Base-by-base conservation (phyloP, 805 yeast genomes). In the Kuraishia piskuri region DNA sequence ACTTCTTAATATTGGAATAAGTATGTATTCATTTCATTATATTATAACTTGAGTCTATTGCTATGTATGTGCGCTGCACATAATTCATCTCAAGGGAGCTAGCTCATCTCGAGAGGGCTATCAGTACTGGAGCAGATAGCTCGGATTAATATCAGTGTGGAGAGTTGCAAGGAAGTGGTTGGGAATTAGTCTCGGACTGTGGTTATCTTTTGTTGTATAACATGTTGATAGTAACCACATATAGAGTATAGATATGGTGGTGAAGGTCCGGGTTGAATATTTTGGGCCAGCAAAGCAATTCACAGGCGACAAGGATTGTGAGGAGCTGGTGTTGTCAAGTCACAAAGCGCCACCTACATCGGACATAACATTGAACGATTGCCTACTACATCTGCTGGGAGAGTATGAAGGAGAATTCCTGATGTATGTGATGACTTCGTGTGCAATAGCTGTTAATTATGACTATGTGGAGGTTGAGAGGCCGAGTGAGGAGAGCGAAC, bases 241-340 rank as follows among this genome's bases (percentile, higher is more conserved):
- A 12, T n/a, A 12, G 40, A 14, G 14, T 31, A 31, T 31, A 31
- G 40, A 31, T 31, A 45, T 45, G 48, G 31, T 19, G 49, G 25
- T 47, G n/a, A 52, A 23, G 21, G 45, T 66, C 36, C 53, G 45
- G 22, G 54, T 64, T 10, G 67, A 63, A 50, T 66, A 63, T 50
- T 67, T 65, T 55, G 70, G 70, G 8, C 70, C 70, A 0, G 63
- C 68, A 1, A 67, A 63, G 50, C 48, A 48, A n/a, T 63, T 54
- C 59, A 67, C 69, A 1, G 37, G 50, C 23, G 58, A 56, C 47
- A 55, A 44, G 22, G 49, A 55, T 4, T 17, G 19, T 14, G 68
- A 65, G 24, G 26, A 2, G 3, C 31, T 57, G 1, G 31, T 9
- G 5, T 53, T 53, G n/a, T 23, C 22, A 22, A 21, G 23, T 45